Conservation (phyloP, 2,329 filamentous ascomycete species). For the Thelonectria rubi region DNA sequence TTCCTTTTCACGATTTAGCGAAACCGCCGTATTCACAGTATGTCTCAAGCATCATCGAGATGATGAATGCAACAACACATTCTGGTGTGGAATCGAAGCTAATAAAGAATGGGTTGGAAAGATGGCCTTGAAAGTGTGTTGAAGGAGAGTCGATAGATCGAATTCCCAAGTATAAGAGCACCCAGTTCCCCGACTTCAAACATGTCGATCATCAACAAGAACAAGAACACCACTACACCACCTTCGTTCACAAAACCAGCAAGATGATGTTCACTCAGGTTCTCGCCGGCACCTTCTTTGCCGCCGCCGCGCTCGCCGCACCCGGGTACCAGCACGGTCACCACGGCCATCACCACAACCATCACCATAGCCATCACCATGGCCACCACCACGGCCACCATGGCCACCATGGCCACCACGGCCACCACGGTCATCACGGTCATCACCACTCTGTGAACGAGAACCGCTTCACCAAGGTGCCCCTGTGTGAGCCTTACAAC, state of each 20-base stretch:
- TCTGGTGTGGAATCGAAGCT: neutral
- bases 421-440: too few species aligned
- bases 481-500: neutral
- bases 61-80: neutral
- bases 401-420: neutral
- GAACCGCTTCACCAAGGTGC: neutral
- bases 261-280: slow-evolving; percentile 5
- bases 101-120: too few species aligned
- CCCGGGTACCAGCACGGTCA: neutral
- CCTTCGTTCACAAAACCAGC: neutral
- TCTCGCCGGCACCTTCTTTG: neutral
- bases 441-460: too few species aligned
- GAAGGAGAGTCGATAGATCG: neutral
- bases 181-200: neutral
- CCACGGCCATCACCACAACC: too few species aligned
- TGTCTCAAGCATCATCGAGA: too few species aligned
- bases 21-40: too few species aligned
- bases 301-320: neutral
- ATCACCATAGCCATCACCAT: too few species aligned
- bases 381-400: too few species aligned
- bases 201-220: neutral
- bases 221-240: neutral
- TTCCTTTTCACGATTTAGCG: too few species aligned
- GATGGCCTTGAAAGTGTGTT: neutral
- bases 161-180: neutral